Percentiles rank a stretch among this genome's conserved stretches.
Evolutionary conservation across 345 rosid species (phyloP).

Genomic region (Eucalyptus lansdowneana): DNA sequence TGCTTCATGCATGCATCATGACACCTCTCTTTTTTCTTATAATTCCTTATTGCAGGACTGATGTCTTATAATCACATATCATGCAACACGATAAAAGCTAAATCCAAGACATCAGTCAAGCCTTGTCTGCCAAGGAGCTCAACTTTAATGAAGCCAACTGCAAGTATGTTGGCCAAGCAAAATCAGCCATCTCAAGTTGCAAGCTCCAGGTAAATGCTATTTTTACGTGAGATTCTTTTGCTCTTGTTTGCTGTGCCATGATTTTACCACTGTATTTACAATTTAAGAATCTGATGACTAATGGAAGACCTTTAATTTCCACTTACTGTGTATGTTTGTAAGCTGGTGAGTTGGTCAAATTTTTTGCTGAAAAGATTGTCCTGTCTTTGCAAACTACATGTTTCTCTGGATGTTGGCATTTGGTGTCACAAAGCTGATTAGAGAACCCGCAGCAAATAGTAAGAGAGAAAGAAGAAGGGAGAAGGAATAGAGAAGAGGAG

Average conservation of each 20-base stretch:
- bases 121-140: constrained; percentile 49
- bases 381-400: neutral
- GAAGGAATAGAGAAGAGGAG: too few relatives aligned
- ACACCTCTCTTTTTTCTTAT: neutral
- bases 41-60: constrained; percentile 21
- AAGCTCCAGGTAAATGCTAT: constrained; percentile 35
- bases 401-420: neutral
- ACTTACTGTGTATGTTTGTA: neutral
- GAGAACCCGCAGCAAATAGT: too few relatives aligned
- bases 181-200: constrained; percentile 16
- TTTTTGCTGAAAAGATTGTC: neutral
- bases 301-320: neutral
- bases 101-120: constrained; percentile 20
- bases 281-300: neutral
- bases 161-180: constrained; percentile 80
- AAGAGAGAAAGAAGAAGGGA: too few relatives aligned
- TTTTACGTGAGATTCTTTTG: neutral
- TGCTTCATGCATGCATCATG: neutral
- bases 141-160: constrained; percentile 93
- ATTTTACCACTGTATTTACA: neutral
- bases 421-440: too few relatives aligned
- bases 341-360: neutral
- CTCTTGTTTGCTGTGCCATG: neutral
- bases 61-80: constrained; percentile 14
- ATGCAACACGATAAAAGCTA: constrained; percentile 18